Evolutionary conservation across 306 rosid genomes (phyloP).

Genomic region (Oxytropis ochrocephala): DNA sequence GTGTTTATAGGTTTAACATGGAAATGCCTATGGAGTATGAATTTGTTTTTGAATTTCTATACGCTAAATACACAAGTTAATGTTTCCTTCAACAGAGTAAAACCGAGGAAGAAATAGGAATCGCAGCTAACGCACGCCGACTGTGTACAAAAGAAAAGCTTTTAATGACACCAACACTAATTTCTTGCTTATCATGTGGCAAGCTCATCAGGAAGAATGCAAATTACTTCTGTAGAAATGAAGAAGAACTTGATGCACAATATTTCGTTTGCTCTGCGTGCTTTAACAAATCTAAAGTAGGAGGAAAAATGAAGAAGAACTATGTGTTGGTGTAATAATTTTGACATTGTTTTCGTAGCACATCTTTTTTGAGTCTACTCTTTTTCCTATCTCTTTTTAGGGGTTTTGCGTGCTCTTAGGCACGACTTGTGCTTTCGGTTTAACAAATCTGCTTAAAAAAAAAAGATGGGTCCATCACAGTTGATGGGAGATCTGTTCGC

Average conservation of each 20-base stretch:
- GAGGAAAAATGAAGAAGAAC: no score
- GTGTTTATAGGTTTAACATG: not conserved
- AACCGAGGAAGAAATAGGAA: conserved; percentile 14
- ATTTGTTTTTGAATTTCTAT: not conserved
- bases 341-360: no score
- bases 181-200: conserved; percentile 40
- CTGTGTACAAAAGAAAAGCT: conserved; percentile 37
- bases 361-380: no score
- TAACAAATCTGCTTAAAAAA: no score
- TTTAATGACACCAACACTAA: conserved; percentile 22
- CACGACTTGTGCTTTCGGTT: no score
- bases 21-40: not conserved
- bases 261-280: conserved; percentile 40
- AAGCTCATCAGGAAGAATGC: conserved; percentile 21
- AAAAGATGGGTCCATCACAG: conserved; percentile 27
- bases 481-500: conserved; percentile 28
- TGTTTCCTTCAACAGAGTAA: conserved; percentile 29
- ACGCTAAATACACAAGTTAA: not conserved
- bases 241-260: conserved; percentile 24
- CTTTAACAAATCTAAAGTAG: conserved; percentile 28
- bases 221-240: conserved; percentile 28
- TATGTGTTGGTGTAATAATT: no score
- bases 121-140: conserved; percentile 30
- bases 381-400: no score
- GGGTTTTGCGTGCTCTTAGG: no score